A percentile compares a stretch with the other conserved stretches of the same genome.
Conservation (phyloP, 176 grass and related monocot species). For the Musa schizocarpa region DNA sequence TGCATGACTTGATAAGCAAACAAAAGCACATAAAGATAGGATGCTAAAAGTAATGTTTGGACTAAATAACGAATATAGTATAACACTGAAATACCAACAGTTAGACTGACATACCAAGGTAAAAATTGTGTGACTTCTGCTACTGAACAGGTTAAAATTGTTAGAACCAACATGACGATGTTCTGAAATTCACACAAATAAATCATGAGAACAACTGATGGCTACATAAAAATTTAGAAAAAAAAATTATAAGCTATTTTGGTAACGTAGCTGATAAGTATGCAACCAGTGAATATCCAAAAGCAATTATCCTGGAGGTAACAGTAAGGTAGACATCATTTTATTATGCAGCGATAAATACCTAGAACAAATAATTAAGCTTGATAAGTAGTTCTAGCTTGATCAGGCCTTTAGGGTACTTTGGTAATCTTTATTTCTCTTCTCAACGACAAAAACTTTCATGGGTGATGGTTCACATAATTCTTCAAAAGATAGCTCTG, state of each 20-base stretch:
- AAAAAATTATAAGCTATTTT: neutral
- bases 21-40: neutral
- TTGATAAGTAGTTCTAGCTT: neutral
- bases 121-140: conserved; percentile 99
- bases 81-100: neutral
- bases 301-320: neutral
- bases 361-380: neutral
- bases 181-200: conserved; percentile 36
- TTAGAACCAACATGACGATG: conserved; percentile 98
- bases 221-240: neutral
- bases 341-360: no score
- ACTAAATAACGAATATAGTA: no score
- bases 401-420: neutral
- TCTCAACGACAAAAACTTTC: neutral
- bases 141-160: conserved; percentile 99
- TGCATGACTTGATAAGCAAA: neutral
- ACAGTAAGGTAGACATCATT: no score
- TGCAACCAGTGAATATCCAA: neutral
- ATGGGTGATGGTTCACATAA: neutral
- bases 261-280: neutral
- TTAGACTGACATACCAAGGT: conserved; percentile 55
- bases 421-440: neutral
- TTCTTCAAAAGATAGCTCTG: neutral
- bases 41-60: no score
- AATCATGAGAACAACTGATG: conserved; percentile 6